Conservation (phyloP, 208 protist species). For the Balamuthia mandrillaris region DNA sequence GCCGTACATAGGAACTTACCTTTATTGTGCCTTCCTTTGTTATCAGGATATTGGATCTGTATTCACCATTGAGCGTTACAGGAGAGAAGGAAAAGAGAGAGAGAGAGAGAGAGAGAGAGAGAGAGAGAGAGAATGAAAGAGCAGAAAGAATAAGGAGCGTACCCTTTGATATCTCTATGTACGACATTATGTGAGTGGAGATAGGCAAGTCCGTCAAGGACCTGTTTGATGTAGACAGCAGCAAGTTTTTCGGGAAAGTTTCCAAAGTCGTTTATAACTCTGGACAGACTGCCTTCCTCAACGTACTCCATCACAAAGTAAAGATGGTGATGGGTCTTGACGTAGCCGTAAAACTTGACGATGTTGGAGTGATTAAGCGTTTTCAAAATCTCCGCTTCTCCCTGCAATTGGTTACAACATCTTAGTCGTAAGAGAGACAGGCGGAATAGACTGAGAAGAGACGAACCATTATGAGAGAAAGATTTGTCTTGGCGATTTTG, state of each 20-base stretch:
- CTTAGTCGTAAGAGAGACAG: neutral
- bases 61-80: neutral
- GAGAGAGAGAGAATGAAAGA: neutral
- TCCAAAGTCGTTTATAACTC: constrained; percentile 81
- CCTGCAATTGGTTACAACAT: neutral
- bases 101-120: neutral
- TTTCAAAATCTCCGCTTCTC: constrained; percentile 75
- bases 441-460: neutral
- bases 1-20: too few relatives aligned
- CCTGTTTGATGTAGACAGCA: constrained; percentile 76
- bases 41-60: constrained; percentile 80
- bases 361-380: constrained; percentile 75
- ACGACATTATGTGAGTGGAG: constrained; percentile 80
- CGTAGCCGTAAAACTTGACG: constrained; percentile 77
- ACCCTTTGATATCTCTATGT: constrained; percentile 82
- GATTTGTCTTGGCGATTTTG: constrained; percentile 54
- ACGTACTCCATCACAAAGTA: constrained; percentile 84
- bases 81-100: neutral
- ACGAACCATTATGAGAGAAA: constrained; percentile 47
- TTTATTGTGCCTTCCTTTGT: constrained; percentile 85
- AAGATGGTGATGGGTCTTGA: constrained; percentile 66
- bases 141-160: neutral
- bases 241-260: constrained; percentile 78
- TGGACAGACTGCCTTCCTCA: constrained; percentile 80
- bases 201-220: constrained; percentile 79